Conservation (phyloP, 73 alveolate species). For the Effrenium voratum region DNA sequence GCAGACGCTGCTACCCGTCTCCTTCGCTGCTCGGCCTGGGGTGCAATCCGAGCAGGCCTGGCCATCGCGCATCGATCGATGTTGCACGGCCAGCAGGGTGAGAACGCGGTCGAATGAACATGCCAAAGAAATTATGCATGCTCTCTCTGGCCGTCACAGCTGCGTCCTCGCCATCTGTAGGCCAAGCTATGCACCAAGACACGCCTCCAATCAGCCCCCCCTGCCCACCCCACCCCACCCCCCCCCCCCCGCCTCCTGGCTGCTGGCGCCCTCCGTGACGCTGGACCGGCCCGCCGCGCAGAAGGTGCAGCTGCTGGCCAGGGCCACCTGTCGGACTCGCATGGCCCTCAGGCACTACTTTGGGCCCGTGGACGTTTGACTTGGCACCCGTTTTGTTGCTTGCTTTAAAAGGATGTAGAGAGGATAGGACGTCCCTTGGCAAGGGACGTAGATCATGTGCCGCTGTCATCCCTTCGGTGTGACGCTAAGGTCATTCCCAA, state of each 20-base stretch:
- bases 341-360: no score
- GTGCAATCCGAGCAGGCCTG: conserved; percentile 57
- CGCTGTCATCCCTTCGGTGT: no score
- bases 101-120: no score
- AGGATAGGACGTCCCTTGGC: no score
- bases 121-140: no score
- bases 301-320: conserved; percentile 61
- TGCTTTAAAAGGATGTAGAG: no score
- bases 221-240: neutral
- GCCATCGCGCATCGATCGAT: no score
- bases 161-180: neutral
- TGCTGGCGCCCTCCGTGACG: conserved; percentile 28
- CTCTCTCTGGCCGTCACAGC: neutral
- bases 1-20: neutral
- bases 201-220: neutral
- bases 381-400: no score
- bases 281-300: conserved; percentile 56
- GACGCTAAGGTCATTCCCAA: no score
- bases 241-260: neutral
- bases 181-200: neutral
- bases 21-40: conserved; percentile 27
- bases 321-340: conserved; percentile 11
- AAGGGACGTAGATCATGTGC: no score
- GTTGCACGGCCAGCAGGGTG: no score
- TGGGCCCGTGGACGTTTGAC: no score